Percentiles rank a stretch among this genome's conserved stretches.
phyloP scores from a whole-genome alignment of 805 yeast species.

The Myxozyma lipomycoides region DNA sequence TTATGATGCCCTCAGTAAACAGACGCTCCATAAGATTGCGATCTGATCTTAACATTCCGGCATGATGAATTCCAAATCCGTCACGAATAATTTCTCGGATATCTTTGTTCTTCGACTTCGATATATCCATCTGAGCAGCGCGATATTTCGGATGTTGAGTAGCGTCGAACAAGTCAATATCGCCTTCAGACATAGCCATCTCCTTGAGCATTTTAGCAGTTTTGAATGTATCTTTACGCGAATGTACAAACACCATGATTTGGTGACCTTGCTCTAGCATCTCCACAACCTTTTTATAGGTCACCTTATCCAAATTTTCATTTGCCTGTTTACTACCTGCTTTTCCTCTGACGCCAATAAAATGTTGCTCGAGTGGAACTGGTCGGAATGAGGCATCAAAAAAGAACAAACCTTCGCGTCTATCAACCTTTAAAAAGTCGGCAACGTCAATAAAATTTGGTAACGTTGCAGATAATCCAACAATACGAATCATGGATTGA shows the following conservation, averaged over 20 bases:
- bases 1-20: slow-evolving; percentile 80
- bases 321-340: slow-evolving; percentile 65
- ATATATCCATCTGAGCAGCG: slow-evolving; percentile 58
- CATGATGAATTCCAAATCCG: slow-evolving; percentile 95
- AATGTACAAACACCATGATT: slow-evolving; percentile 95
- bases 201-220: slow-evolving; percentile 70
- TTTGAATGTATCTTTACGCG: slow-evolving; percentile 86
- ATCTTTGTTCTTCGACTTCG: slow-evolving; percentile 67
- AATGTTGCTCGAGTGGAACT: slow-evolving; percentile 82
- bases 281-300: slow-evolving; percentile 71
- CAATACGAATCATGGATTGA: slow-evolving; percentile 89
- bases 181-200: slow-evolving; percentile 61
- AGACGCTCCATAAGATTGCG: slow-evolving; percentile 84
- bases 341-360: slow-evolving; percentile 82
- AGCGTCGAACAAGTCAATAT: slow-evolving; percentile 45
- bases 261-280: slow-evolving; percentile 58
- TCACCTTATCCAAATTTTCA: slow-evolving; percentile 56
- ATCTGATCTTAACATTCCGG: slow-evolving; percentile 91
- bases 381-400: slow-evolving; percentile 93
- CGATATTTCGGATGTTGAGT: slow-evolving; percentile 40
- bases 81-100: slow-evolving; percentile 68
- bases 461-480: slow-evolving; percentile 88
- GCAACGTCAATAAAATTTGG: slow-evolving; percentile 93
- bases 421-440: slow-evolving; percentile 79
- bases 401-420: slow-evolving; percentile 87